Conservation (phyloP, 2,329 filamentous ascomycete species). For the Pseudopyricularia javanii region DNA sequence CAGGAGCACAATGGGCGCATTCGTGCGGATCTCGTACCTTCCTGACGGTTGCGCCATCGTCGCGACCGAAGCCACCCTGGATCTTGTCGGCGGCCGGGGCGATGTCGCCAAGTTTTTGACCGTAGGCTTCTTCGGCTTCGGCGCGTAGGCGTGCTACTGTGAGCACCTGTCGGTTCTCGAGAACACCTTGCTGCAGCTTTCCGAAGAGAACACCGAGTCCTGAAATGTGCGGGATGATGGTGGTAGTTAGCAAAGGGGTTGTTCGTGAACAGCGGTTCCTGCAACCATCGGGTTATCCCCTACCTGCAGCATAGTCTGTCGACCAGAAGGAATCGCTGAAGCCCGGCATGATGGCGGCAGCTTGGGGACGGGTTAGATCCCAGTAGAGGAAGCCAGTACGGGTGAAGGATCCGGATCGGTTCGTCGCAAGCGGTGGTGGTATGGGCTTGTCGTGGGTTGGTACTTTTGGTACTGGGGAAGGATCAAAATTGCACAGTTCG, state of each 20-base stretch:
- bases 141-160: conserved; percentile 88
- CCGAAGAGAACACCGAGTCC: conserved; percentile 86
- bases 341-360: conserved; percentile 53
- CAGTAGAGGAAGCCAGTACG: not conserved
- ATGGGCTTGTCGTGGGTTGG: not conserved
- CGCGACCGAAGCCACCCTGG: conserved; percentile 69
- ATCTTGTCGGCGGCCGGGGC: conserved; percentile 71
- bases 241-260: not conserved
- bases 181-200: conserved; percentile 91
- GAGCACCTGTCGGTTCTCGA: conserved; percentile 89
- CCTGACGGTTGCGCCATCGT: conserved; percentile 90
- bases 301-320: conserved; percentile 88
- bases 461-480: not conserved
- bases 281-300: conserved; percentile 11
- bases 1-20: not conserved
- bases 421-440: not conserved
- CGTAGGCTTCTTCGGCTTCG: conserved; percentile 87
- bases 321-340: conserved; percentile 99
- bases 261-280: not conserved
- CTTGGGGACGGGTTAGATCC: not conserved
- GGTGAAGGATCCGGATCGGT: not conserved
- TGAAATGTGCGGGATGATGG: conserved; percentile 13
- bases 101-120: conserved; percentile 69
- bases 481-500: not conserved
- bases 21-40: conserved; percentile 50